Percentiles rank a stretch among this genome's conserved stretches.
phyloP scores from a whole-genome alignment of 106 monocot genomes.

The Hemerocallis citrina region DNA sequence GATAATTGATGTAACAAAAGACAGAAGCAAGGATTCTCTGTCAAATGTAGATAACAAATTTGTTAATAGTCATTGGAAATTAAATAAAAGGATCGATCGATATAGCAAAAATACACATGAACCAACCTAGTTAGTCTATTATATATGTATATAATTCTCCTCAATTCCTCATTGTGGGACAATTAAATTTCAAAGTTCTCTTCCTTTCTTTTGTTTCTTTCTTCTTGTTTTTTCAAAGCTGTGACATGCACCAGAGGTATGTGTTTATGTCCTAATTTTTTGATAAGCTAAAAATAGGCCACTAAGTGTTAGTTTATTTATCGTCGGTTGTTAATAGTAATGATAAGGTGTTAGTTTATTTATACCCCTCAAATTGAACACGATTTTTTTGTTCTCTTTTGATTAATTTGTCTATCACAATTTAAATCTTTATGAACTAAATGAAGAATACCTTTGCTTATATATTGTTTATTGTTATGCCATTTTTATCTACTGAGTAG shows the following conservation, averaged over 20 bases:
- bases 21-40: not conserved
- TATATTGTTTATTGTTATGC: too few relatives aligned
- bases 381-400: too few relatives aligned
- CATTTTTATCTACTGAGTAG: too few relatives aligned
- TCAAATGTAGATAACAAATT: not conserved
- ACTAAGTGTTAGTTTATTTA: too few relatives aligned
- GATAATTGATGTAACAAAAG: not conserved
- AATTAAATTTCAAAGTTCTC: not conserved
- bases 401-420: too few relatives aligned
- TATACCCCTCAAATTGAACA: not conserved
- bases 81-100: not conserved
- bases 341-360: not conserved
- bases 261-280: not conserved
- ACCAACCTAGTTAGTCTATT: too few relatives aligned
- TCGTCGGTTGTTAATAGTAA: not conserved
- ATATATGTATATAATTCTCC: not conserved
- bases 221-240: not conserved
- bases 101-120: too few relatives aligned
- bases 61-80: not conserved
- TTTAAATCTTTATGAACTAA: too few relatives aligned
- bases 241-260: constrained; percentile 6
- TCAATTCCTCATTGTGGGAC: not conserved
- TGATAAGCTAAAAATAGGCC: not conserved
- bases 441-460: too few relatives aligned
- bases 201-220: too few relatives aligned